These are phyloP conservation scores for Globisporangium barbulae DNA, from an alignment of 352 stramenopile genomes.

Conservation along the genomic window DNA sequence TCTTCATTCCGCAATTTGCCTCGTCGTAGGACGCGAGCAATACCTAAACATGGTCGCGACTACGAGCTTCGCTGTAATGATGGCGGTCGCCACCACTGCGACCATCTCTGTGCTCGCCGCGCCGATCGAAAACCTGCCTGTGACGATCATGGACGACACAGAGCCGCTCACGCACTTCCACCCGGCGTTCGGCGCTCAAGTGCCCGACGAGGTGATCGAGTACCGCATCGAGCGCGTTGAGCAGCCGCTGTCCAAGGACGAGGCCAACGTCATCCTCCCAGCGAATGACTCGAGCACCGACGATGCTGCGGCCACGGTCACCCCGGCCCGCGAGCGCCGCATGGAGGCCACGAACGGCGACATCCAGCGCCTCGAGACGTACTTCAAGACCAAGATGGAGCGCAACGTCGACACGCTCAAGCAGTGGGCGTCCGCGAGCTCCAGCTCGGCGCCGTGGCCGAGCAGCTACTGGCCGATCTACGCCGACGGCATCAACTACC, in stretches of 20 bases:
- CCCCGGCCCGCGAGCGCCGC: neutral
- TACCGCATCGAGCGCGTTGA: constrained; percentile 9
- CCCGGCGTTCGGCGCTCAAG: constrained; percentile 6
- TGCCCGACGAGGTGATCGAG: neutral
- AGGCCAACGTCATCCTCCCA: neutral
- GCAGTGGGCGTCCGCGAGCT: constrained; percentile 20
- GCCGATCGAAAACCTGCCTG: constrained; percentile 1
- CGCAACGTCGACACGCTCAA: constrained; percentile 6
- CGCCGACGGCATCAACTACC: constrained; percentile 19
- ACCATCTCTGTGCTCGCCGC: neutral
- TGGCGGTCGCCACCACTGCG: neutral
- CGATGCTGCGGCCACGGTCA: neutral
- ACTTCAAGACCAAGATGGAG: constrained; percentile 3
- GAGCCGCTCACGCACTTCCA: constrained; percentile 7
- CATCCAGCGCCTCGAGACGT: constrained; percentile 7
- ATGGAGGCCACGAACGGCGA: constrained; percentile 7
- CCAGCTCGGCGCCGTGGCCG: constrained; percentile 33
- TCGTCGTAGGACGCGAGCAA: neutral
- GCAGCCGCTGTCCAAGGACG: neutral
- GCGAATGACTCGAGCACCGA: neutral
- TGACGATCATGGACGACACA: constrained; percentile 5
- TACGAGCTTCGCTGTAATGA: neutral
- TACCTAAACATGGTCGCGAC: neutral
- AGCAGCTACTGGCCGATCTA: constrained; percentile 17
- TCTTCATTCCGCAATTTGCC: neutral